phyloP scores from a whole-genome alignment of 2,329 filamentous ascomycete species.

The Pseudocercospora musae region DNA sequence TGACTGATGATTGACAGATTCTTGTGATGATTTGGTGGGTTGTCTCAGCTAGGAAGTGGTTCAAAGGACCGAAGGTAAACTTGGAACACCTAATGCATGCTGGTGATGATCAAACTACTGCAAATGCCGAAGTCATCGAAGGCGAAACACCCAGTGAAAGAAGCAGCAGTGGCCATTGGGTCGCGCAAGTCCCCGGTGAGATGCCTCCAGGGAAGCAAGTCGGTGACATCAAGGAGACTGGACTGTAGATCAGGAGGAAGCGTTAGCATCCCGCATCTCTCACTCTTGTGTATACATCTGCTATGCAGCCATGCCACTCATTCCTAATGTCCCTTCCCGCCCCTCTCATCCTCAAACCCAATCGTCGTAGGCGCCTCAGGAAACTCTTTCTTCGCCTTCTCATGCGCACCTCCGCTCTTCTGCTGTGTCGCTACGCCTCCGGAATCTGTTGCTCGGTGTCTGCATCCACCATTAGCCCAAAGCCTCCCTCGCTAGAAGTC shows the following conservation, averaged over 20 bases:
- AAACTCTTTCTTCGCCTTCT: slow-evolving; percentile 46
- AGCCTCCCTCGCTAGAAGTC: not conserved
- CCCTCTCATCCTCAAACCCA: slow-evolving; percentile 52
- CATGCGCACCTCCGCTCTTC: slow-evolving; percentile 32
- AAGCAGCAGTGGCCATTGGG: not conserved
- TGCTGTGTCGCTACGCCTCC: slow-evolving; percentile 43
- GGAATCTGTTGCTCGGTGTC: slow-evolving; percentile 31
- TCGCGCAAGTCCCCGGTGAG: not conserved
- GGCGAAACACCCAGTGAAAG: slow-evolving; percentile 16
- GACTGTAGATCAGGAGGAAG: not conserved
- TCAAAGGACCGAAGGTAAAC: slow-evolving; percentile 68
- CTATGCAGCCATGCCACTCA: not conserved
- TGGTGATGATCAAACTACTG: not conserved
- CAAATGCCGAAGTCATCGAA: slow-evolving; percentile 13
- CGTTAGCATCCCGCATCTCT: no score
- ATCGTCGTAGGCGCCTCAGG: slow-evolving; percentile 48
- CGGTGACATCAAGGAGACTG: not conserved
- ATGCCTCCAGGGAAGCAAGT: not conserved
- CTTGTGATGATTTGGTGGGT: slow-evolving; percentile 58
- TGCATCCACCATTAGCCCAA: slow-evolving; percentile 10
- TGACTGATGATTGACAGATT: slow-evolving; percentile 24
- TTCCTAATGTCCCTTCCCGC: slow-evolving; percentile 40
- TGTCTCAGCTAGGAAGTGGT: slow-evolving; percentile 64
- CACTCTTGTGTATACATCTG: no score
- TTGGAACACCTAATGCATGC: slow-evolving; percentile 36